A percentile compares a stretch with the other conserved stretches of the same genome.
Evolutionary conservation across 768 basidiomycete genomes (phyloP).

Genomic region (Mycena belliarum): DNA sequence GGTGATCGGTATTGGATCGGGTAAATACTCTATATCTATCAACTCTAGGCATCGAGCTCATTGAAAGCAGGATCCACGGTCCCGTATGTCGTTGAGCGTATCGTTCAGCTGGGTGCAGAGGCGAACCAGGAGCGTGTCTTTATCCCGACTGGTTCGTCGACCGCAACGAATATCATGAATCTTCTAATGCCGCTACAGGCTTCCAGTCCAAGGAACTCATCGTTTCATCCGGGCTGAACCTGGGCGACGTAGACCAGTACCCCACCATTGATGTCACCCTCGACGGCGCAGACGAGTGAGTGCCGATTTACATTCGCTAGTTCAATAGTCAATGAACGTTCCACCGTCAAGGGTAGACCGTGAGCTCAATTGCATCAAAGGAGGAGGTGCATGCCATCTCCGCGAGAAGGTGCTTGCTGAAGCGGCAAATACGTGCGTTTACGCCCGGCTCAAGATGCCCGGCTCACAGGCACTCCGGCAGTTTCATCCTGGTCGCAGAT

Average conservation of each 20-base stretch:
- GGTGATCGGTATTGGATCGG: slow-evolving; percentile 89
- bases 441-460: neutral
- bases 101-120: slow-evolving; percentile 77
- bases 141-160: slow-evolving; percentile 75
- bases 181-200: slow-evolving; percentile 39
- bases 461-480: slow-evolving; percentile 27
- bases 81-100: slow-evolving; percentile 94
- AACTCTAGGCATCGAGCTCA: slow-evolving; percentile 13
- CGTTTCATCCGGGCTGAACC: slow-evolving; percentile 68
- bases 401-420: slow-evolving; percentile 98
- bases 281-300: slow-evolving; percentile 96
- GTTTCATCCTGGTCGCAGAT: slow-evolving; percentile 92
- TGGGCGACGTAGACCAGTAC: slow-evolving; percentile 91
- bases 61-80: slow-evolving; percentile 77
- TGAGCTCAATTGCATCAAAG: slow-evolving; percentile 91
- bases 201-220: slow-evolving; percentile 98
- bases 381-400: slow-evolving; percentile 94
- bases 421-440: slow-evolving; percentile 78
- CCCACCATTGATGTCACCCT: slow-evolving; percentile 93
- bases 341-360: slow-evolving; percentile 68
- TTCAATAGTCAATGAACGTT: no score
- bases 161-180: neutral
- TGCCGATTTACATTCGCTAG: neutral
- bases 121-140: slow-evolving; percentile 83
- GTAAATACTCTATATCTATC: slow-evolving; percentile 35